Evolutionary conservation across 768 basidiomycete genomes (phyloP), one percentile per base, ranked within the genome.

Genomic region (Tylopilus felleus): DNA sequence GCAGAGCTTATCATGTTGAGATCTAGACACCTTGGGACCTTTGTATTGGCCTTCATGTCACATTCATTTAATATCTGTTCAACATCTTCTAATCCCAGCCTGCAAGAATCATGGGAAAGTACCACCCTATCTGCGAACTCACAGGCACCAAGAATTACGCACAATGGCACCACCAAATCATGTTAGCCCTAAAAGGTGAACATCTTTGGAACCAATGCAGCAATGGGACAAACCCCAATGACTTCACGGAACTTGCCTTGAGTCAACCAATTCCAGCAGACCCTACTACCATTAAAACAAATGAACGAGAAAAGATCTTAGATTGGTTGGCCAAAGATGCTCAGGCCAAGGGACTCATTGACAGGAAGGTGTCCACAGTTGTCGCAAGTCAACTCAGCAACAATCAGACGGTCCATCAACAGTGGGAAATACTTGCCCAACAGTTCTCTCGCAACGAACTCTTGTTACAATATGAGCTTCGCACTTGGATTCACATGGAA

Each of bases 121-220:
- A 27, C 25, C 4, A 27, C 7, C 25, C 3, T 27, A 27, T 27
- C 25, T 4, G 7, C 25, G 25, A 27, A 27, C 25, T 27, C 25
- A 27, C 25, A 27, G 25, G 25, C 7, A 7, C 25, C 7, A 7
- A 27, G 7, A 27, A 27, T 7, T 27, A 51, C n/a, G 8, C 17
- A 0, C 40, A 39, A 8, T 61, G 43, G 60, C 0, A 8, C 5
- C 10, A 17, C 1, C 49, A 57, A 7, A 53, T 51, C 10, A 43
- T 10, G 0, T 12, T 61, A 0, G 50, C 31, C 0, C 52, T 62
- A 0, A 29, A 28, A 4, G 42, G 40, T 1, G n/a, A 61, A 12
- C 9, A 21, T 1, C 41, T 60, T 0, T 61, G 59, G 49, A 1
- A n/a, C 0, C 55, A 57, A 2, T 40, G 60, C 14, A 56, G 47